phyloP scores from a whole-genome alignment of 1,139 yeast genomes.

The Pichia sp. region DNA sequence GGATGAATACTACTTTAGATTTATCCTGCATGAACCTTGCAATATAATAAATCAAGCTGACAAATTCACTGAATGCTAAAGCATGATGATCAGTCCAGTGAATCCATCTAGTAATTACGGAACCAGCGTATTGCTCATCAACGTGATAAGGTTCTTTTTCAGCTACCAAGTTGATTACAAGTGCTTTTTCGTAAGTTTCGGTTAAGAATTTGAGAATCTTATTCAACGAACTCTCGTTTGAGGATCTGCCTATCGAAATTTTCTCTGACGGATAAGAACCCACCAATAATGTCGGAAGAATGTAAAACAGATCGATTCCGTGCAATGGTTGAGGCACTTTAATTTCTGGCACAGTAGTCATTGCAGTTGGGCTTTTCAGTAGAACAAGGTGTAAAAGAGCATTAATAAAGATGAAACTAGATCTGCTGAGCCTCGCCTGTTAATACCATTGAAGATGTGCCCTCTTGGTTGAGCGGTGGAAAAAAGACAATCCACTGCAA shows the following conservation, averaged over 20 bases:
- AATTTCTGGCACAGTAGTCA: neutral
- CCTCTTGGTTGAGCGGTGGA: no score
- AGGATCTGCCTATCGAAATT: neutral
- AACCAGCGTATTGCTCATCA: neutral
- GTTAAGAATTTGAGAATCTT: neutral
- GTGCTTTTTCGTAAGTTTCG: neutral
- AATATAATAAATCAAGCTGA: slow-evolving; percentile 44
- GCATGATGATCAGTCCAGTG: slow-evolving; percentile 63
- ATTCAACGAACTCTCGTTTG: neutral
- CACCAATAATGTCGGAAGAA: slow-evolving; percentile 11
- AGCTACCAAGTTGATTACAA: slow-evolving; percentile 10
- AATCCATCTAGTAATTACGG: neutral
- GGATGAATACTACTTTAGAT: slow-evolving; percentile 61
- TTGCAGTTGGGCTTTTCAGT: neutral
- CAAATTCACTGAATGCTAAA: slow-evolving; percentile 56
- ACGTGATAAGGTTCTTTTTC: slow-evolving; percentile 7
- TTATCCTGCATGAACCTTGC: slow-evolving; percentile 31
- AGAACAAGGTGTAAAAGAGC: neutral
- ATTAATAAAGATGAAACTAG: no score
- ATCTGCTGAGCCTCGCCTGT: no score
- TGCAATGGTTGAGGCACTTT: neutral
- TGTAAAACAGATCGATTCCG: slow-evolving; percentile 8
- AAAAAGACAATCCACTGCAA: no score
- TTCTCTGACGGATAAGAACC: slow-evolving; percentile 14
- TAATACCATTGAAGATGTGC: no score